Conservation (phyloP, 2,329 filamentous ascomycete species). For the Phyllosticta capitalensis region DNA sequence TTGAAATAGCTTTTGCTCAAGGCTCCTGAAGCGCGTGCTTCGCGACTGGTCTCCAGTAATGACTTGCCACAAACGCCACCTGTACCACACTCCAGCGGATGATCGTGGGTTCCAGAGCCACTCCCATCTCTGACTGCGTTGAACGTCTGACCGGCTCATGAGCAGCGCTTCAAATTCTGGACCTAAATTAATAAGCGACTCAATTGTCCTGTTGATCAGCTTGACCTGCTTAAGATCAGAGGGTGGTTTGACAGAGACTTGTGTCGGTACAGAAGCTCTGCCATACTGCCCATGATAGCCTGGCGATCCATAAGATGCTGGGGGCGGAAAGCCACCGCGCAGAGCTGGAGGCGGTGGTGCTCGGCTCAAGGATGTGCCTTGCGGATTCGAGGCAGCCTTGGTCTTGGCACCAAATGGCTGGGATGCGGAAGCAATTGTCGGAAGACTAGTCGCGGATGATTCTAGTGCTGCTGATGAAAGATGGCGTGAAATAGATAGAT, state of each 20-base stretch:
- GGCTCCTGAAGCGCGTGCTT: slow-evolving; percentile 25
- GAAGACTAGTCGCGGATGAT: slow-evolving; percentile 40
- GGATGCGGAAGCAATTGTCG: slow-evolving; percentile 39
- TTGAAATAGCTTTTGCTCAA: slow-evolving; percentile 47
- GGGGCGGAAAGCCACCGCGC: slow-evolving; percentile 16
- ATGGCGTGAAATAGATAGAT: slow-evolving; percentile 70
- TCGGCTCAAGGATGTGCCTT: slow-evolving; percentile 36
- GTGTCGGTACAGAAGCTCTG: slow-evolving; percentile 38
- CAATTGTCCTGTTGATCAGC: slow-evolving; percentile 80
- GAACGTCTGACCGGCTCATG: slow-evolving; percentile 77
- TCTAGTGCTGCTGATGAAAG: slow-evolving; percentile 66
- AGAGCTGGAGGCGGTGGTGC: slow-evolving; percentile 61
- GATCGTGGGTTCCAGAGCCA: slow-evolving; percentile 87
- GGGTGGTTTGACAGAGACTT: slow-evolving; percentile 60
- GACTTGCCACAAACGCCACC: slow-evolving; percentile 83
- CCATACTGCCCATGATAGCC: slow-evolving; percentile 23
- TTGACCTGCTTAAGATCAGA: slow-evolving; percentile 67
- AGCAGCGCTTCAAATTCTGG: slow-evolving; percentile 84
- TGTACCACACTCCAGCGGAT: slow-evolving; percentile 76
- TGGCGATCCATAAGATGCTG: slow-evolving; percentile 13
- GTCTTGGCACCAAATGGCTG: slow-evolving; percentile 69
- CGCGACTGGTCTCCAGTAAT: slow-evolving; percentile 50
- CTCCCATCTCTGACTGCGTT: slow-evolving; percentile 80
- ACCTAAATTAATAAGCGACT: slow-evolving; percentile 68
- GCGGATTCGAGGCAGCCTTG: slow-evolving; percentile 37